Percentiles rank a stretch among this genome's conserved stretches.
These are phyloP conservation scores for Schizothecium vesticola DNA, from an alignment of 495 filamentous ascomycete genomes.

Conservation along the genomic window DNA sequence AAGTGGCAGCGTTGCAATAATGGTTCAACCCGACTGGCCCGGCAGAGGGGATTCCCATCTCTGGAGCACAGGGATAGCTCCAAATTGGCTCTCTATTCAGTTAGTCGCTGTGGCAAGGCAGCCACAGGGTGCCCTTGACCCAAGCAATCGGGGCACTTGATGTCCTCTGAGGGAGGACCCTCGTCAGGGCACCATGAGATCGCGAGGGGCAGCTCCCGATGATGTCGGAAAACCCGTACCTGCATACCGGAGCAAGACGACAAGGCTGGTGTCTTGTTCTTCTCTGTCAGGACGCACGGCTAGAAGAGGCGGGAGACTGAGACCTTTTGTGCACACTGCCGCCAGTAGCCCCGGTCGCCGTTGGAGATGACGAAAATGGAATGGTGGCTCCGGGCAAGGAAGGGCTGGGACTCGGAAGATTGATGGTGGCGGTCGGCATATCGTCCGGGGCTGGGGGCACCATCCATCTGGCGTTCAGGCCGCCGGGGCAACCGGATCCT, in stretches of 20 bases:
- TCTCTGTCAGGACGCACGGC: neutral
- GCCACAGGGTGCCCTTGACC: constrained; percentile 7
- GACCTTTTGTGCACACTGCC: neutral
- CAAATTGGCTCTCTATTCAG: constrained; percentile 18
- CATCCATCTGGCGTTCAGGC: neutral
- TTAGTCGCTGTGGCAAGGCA: constrained; percentile 9
- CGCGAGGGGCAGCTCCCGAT: neutral
- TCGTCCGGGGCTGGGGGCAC: neutral
- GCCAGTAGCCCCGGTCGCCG: neutral
- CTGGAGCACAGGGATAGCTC: constrained; percentile 5
- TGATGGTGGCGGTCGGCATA: neutral
- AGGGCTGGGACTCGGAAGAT: neutral
- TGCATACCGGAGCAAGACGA: neutral
- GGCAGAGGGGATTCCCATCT: constrained; percentile 5
- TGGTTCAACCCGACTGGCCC: constrained; percentile 4
- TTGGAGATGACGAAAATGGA: neutral
- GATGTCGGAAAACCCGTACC: neutral
- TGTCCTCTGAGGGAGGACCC: neutral
- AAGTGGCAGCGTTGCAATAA: constrained; percentile 18
- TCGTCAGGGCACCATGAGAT: neutral
- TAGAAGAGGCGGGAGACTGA: neutral
- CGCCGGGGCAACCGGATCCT: neutral
- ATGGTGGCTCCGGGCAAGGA: neutral
- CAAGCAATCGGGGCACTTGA: constrained; percentile 10
- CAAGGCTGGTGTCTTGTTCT: neutral